phyloP scores from a whole-genome alignment of 345 rosid species.

The Mallotus nudiflorus region DNA sequence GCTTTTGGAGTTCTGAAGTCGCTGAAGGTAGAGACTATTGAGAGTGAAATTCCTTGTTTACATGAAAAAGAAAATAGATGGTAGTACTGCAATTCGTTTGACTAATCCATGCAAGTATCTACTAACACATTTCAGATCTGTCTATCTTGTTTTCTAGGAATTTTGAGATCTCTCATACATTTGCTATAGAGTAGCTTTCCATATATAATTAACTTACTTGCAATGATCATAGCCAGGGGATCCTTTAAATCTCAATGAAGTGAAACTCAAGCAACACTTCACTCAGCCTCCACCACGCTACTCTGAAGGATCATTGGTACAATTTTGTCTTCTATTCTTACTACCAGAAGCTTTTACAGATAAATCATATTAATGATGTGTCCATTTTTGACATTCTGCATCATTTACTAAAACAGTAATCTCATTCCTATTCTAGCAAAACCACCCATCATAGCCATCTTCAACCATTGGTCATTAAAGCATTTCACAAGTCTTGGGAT shows the following conservation, averaged over 20 bases:
- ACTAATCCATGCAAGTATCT: conserved; percentile 3
- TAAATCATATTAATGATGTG: not conserved
- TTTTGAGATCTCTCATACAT: conserved; percentile 15
- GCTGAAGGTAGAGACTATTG: conserved; percentile 50
- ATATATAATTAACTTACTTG: conserved; percentile 3
- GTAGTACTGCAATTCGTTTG: conserved; percentile 2
- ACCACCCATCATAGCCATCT: too few species aligned
- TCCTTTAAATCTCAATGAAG: conserved; percentile 44
- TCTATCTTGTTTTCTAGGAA: not conserved
- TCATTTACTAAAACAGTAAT: too few species aligned
- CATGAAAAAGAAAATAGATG: not conserved
- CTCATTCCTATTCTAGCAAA: too few species aligned
- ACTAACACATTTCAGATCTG: not conserved
- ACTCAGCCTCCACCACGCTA: conserved; percentile 86
- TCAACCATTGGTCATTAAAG: too few species aligned
- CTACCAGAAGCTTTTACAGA: conserved; percentile 20
- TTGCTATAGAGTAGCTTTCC: not conserved
- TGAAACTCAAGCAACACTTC: conserved; percentile 68
- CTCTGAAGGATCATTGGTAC: conserved; percentile 92
- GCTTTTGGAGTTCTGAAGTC: conserved; percentile 56
- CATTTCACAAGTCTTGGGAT: too few species aligned
- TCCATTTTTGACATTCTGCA: too few species aligned
- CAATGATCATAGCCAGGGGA: conserved; percentile 60
- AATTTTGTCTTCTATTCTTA: conserved; percentile 20
- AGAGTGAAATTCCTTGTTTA: conserved; percentile 7